Conservation (phyloP, 441 rosid genomes). For the Populus hybrid region DNA sequence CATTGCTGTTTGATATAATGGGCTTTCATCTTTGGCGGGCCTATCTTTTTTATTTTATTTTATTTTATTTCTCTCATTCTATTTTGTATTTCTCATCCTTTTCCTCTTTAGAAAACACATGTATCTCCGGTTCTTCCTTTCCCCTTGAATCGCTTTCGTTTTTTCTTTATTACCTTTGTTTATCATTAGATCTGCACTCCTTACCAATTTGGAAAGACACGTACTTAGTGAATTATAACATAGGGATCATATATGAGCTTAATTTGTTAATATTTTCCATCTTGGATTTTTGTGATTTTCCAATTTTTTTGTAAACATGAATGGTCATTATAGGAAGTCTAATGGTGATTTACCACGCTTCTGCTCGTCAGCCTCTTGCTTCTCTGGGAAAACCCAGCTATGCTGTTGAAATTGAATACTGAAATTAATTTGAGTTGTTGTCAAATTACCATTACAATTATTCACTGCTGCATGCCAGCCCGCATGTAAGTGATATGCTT, state of each 20-base stretch:
- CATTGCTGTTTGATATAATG: not conserved
- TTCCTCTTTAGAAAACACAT: not conserved
- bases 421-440: not conserved
- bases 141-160: no score
- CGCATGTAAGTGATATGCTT: not conserved
- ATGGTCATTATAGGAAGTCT: not conserved
- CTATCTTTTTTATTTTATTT: not conserved
- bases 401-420: not conserved
- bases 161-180: no score
- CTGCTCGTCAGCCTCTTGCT: not conserved
- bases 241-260: not conserved
- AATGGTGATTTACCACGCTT: not conserved
- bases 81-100: not conserved
- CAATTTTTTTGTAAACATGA: not conserved
- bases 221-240: not conserved
- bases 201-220: not conserved
- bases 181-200: not conserved
- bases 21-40: not conserved
- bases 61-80: no score
- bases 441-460: not conserved
- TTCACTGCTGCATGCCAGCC: not conserved
- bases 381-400: not conserved
- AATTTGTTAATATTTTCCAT: no score
- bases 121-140: not conserved
- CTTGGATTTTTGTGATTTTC: no score